phyloP scores from a whole-genome alignment of 1,139 yeast species.

The Blastobotrys apis region DNA sequence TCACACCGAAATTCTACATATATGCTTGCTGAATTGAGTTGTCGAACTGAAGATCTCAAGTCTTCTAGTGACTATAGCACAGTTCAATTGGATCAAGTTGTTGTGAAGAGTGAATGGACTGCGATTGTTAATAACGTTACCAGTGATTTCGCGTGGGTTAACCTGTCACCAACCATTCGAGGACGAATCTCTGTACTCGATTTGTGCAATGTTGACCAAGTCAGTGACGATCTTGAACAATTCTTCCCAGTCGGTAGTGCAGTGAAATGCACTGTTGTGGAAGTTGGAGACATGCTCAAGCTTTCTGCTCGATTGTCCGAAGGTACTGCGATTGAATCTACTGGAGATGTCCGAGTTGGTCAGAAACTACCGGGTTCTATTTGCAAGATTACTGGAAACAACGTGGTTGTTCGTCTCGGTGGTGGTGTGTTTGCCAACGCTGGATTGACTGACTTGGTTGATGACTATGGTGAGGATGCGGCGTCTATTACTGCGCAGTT shows the following conservation, averaged over 20 bases:
- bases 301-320: conserved; percentile 45
- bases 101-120: conserved; percentile 43
- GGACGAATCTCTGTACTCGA: conserved; percentile 70
- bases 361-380: conserved; percentile 61
- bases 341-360: conserved; percentile 57
- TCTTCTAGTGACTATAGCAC: conserved; percentile 30
- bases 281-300: conserved; percentile 46
- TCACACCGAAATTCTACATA: conserved; percentile 57
- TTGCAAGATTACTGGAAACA: conserved; percentile 55
- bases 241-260: conserved; percentile 70
- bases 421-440: conserved; percentile 54
- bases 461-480: conserved; percentile 51
- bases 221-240: conserved; percentile 45
- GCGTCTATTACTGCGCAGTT: conserved; percentile 43
- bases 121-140: conserved; percentile 54
- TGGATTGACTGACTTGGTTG: conserved; percentile 71
- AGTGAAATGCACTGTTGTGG: conserved; percentile 53
- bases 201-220: conserved; percentile 50
- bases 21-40: conserved; percentile 62
- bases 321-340: conserved; percentile 33
- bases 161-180: conserved; percentile 60
- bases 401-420: conserved; percentile 60
- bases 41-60: conserved; percentile 42
- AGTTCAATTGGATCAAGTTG: conserved; percentile 40
- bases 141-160: conserved; percentile 60